phyloP scores from a whole-genome alignment of 2,329 filamentous ascomycete genomes.

The Cladosporium halotolerans region DNA sequence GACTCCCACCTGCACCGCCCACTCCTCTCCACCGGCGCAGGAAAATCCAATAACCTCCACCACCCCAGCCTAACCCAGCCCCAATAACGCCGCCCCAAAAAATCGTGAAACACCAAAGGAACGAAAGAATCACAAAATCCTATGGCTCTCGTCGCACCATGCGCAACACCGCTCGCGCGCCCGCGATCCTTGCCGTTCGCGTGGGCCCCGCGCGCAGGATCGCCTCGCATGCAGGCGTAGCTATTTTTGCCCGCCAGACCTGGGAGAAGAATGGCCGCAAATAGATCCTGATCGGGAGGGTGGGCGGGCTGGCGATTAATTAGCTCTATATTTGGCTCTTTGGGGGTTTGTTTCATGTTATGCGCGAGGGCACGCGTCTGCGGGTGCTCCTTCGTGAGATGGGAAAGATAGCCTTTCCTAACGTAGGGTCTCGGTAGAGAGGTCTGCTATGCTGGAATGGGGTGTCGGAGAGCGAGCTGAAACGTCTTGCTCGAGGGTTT shows the following conservation, averaged over 20 bases:
- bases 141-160: slow-evolving; percentile 3
- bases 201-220: slow-evolving; percentile 5
- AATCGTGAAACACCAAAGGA: slow-evolving; percentile 6
- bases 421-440: no score
- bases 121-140: neutral
- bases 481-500: no score
- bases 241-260: neutral
- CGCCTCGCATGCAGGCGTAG: neutral
- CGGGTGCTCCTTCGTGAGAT: no score
- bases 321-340: slow-evolving; percentile 6
- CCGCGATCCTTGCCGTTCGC: slow-evolving; percentile 2
- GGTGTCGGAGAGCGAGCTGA: no score
- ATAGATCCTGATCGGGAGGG: slow-evolving; percentile 1
- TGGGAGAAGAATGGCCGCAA: slow-evolving; percentile 4
- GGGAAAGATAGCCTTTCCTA: no score
- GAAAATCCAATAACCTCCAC: neutral
- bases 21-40: neutral
- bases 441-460: no score
- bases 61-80: neutral
- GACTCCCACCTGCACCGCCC: slow-evolving; percentile 4
- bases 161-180: neutral
- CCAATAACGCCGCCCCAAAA: neutral
- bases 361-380: neutral
- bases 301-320: slow-evolving; percentile 4
- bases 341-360: slow-evolving; percentile 4